Conservation (phyloP, 2,329 filamentous ascomycete genomes). For the Arthrobotrys pseudoclavata region DNA sequence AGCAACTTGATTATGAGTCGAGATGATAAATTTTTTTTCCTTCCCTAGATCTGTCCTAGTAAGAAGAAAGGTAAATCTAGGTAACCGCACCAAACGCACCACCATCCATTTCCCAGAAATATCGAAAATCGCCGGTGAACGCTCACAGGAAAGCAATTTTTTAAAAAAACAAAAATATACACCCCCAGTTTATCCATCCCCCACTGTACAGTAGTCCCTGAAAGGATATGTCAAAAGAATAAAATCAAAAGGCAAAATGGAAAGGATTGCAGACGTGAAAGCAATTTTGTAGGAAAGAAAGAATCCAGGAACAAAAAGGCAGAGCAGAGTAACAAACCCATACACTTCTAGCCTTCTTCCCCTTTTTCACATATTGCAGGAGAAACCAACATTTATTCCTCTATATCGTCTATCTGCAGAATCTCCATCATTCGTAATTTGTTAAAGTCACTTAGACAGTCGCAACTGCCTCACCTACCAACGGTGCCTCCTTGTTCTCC, state of each 20-base stretch:
- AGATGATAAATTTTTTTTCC: background rate
- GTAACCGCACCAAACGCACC: background rate
- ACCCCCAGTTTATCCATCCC: background rate
- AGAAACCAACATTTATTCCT: background rate
- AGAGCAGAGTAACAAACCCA: background rate
- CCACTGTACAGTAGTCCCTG: background rate
- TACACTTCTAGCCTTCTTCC: slow-evolving; percentile 1
- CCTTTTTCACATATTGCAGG: background rate
- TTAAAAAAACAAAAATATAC: slow-evolving; percentile 7
- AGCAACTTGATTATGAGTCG: slow-evolving; percentile 5
- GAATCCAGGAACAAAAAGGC: background rate
- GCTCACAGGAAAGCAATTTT: slow-evolving; percentile 3
- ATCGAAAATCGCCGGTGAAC: slow-evolving; percentile 18
- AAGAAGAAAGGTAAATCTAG: background rate
- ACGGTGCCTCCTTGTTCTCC: slow-evolving; percentile 15
- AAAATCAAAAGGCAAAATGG: background rate
- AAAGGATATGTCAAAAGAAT: background rate
- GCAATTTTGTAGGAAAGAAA: slow-evolving; percentile 9
- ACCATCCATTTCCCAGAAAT: slow-evolving; percentile 11
- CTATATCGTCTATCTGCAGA: background rate
- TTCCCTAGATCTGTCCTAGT: background rate
- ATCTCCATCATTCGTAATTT: slow-evolving; percentile 4
- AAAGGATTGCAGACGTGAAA: background rate
- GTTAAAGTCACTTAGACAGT: background rate
- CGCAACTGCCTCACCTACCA: background rate